phyloP scores from a whole-genome alignment of 2,329 filamentous ascomycete species.

The Penicillium corylophilum region DNA sequence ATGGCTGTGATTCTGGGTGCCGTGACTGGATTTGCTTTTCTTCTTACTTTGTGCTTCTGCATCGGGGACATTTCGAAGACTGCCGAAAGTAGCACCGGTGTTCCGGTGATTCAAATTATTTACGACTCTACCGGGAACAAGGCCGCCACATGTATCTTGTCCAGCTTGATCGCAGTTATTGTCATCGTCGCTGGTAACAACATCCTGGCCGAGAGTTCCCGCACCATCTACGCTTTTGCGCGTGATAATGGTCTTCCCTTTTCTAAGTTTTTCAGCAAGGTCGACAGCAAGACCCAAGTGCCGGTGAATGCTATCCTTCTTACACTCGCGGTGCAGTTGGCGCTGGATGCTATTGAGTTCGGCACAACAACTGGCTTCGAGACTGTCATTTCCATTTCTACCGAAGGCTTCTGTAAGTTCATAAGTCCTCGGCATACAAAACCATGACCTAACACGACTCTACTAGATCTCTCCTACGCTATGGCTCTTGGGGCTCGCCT shows the following conservation, averaged over 20 bases:
- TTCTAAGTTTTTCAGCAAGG: conserved; percentile 46
- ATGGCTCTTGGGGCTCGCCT: conserved; percentile 55
- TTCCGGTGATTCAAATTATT: conserved; percentile 56
- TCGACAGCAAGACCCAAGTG: conserved; percentile 48
- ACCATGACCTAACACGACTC: neutral
- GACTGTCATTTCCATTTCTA: conserved; percentile 58
- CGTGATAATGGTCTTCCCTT: conserved; percentile 56
- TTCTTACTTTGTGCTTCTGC: conserved; percentile 53
- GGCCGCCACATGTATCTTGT: conserved; percentile 46
- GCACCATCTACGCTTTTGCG: conserved; percentile 48
- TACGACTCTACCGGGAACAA: conserved; percentile 51
- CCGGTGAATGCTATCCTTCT: conserved; percentile 53
- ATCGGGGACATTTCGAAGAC: conserved; percentile 52
- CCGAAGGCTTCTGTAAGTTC: conserved; percentile 55
- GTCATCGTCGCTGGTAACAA: conserved; percentile 47
- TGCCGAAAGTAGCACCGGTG: conserved; percentile 48
- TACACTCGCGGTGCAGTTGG: conserved; percentile 51
- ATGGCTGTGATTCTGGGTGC: conserved; percentile 47
- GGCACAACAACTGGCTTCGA: conserved; percentile 56
- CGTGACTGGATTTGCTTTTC: conserved; percentile 50
- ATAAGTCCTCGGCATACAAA: neutral
- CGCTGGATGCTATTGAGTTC: conserved; percentile 56
- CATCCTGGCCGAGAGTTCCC: conserved; percentile 49
- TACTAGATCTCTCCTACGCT: conserved; percentile 55
- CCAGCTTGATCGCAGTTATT: conserved; percentile 52